Evolutionary conservation across 2,329 filamentous ascomycete genomes (phyloP), one percentile per base, ranked within the genome.

Genomic region (Ascochyta clinopodiicola): DNA sequence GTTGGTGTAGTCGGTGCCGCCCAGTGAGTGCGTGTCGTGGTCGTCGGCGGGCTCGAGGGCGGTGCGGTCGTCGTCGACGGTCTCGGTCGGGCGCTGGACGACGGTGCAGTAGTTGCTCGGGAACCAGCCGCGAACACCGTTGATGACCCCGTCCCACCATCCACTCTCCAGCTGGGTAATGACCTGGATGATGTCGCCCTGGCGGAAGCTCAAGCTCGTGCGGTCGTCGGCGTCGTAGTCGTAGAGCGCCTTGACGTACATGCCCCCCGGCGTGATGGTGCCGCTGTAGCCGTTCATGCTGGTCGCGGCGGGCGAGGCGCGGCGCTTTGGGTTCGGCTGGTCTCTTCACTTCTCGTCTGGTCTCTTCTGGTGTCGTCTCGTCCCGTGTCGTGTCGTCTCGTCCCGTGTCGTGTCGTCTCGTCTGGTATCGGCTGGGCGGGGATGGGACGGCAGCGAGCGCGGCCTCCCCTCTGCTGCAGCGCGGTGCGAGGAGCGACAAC

Each of bases 91-190:
- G 66, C 87, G 88, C 56, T 87, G 85, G 67, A 98, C 89, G 61
- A 95, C 87, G 63, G 92, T 88, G 80, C 95, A 98, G 79, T 99
- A 99, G 77, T 99, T 99, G 82, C 94, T 98, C 34, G 95, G 95
- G 76, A 99, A 99, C 95, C 95, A 99, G 74, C 95, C 95, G 73
- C 95, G 88, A 66, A 96, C 90, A 56, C 93, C 92, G 71, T 97
- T 95, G 75, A 99, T 96, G 51, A 99, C 92, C 44, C 95, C 95
- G 79, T 99, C 95, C 95, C 95, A 99, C 95, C 95, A 99, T 52
- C 95, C 95, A 70, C 93, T 98, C 77, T 99, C 95, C 53, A 98
- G 84, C 79, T 97, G 94, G 48, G 95, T 99, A 69, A 99, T 94
- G 68, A 99, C 95, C 79, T 98, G 94, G 69, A 99, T 99, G 65